Percentiles rank a stretch among this genome's conserved stretches.
phyloP scores from a whole-genome alignment of 805 yeast species.

The Alloascoidea africana region DNA sequence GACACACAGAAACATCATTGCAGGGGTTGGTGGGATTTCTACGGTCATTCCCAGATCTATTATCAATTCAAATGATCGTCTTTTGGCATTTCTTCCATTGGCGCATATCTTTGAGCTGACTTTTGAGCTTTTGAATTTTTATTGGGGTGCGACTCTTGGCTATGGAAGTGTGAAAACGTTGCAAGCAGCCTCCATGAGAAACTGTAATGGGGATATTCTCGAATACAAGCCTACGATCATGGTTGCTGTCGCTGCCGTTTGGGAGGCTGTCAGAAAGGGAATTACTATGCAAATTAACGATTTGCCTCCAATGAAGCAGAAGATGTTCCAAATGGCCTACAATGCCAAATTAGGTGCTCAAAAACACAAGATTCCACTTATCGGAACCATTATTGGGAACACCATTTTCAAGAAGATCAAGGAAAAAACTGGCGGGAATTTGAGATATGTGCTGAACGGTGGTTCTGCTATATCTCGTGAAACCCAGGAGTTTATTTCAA shows the following conservation, averaged over 20 bases:
- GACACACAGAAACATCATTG: slow-evolving; percentile 50
- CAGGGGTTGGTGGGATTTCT: slow-evolving; percentile 78
- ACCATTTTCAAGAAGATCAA: slow-evolving; percentile 76
- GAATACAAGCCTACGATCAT: slow-evolving; percentile 82
- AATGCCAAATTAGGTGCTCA: slow-evolving; percentile 53
- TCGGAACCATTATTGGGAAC: slow-evolving; percentile 50
- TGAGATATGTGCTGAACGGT: slow-evolving; percentile 67
- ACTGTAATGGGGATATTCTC: slow-evolving; percentile 79
- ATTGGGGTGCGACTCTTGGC: slow-evolving; percentile 86
- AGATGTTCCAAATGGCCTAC: slow-evolving; percentile 80
- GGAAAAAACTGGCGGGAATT: slow-evolving; percentile 88
- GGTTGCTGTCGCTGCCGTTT: slow-evolving; percentile 98
- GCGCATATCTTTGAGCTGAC: slow-evolving; percentile 93
- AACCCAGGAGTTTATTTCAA: slow-evolving; percentile 71
- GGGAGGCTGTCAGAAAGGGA: slow-evolving; percentile 94
- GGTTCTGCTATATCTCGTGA: slow-evolving; percentile 79
- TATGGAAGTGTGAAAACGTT: slow-evolving; percentile 89
- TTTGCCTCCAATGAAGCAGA: slow-evolving; percentile 55
- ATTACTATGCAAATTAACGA: slow-evolving; percentile 59
- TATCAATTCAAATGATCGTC: slow-evolving; percentile 45
- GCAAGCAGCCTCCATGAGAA: slow-evolving; percentile 64
- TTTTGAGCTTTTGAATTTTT: slow-evolving; percentile 63
- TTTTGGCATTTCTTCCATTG: slow-evolving; percentile 82
- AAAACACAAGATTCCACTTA: slow-evolving; percentile 59
- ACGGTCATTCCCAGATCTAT: slow-evolving; percentile 37